Conservation (phyloP, 2,329 filamentous ascomycete genomes). For the Coniella vitis region DNA sequence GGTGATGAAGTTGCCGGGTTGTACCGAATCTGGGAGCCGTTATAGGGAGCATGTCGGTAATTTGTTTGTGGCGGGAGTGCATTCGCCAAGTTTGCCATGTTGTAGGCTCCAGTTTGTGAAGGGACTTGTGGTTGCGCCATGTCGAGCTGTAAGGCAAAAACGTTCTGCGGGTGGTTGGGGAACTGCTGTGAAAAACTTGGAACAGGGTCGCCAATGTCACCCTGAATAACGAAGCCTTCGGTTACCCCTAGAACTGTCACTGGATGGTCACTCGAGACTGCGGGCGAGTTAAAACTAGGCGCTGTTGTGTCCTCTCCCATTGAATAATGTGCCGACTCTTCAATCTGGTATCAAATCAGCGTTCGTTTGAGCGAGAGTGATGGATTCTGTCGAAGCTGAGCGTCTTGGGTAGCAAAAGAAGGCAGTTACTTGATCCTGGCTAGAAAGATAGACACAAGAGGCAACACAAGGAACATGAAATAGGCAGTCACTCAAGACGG, state of each 20-base stretch:
- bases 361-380: neutral
- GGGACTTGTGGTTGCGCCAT: constrained; percentile 30
- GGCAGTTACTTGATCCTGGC: too few species aligned
- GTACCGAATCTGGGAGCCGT: constrained; percentile 28
- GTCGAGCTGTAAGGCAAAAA: constrained; percentile 36
- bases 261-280: constrained; percentile 17
- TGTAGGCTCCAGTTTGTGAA: constrained; percentile 33
- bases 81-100: constrained; percentile 39
- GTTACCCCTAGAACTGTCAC: constrained; percentile 19
- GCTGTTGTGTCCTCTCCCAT: constrained; percentile 23
- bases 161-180: constrained; percentile 29
- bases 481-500: too few species aligned
- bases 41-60: constrained; percentile 33
- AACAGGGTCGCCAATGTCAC: constrained; percentile 19
- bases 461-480: too few species aligned
- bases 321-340: neutral
- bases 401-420: too few species aligned
- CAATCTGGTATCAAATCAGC: constrained; percentile 8
- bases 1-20: constrained; percentile 26
- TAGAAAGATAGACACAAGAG: too few species aligned
- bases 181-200: constrained; percentile 25
- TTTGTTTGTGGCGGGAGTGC: constrained; percentile 33
- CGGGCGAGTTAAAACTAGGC: constrained; percentile 24
- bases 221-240: constrained; percentile 17
- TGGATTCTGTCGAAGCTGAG: neutral